Evolutionary conservation across 148 eudicot species (phyloP), one percentile per base, ranked within the genome.

Genomic region (Chenopodium album): DNA sequence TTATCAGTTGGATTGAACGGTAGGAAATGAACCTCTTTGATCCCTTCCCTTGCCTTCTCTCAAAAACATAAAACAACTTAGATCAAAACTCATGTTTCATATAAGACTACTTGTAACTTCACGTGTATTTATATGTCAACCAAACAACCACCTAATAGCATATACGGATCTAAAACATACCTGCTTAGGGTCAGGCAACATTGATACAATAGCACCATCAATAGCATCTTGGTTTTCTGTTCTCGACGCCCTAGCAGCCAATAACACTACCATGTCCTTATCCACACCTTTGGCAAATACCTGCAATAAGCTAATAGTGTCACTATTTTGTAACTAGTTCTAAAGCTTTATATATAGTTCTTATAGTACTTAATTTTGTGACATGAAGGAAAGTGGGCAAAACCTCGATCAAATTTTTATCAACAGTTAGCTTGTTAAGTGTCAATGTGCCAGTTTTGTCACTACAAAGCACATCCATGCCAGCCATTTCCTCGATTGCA

Each of bases 1-100:
- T 91, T 92, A 81, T 92, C 91, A 76, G 90, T 88, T 31, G 97
- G 98, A 80, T 92, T 94, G 81, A 94, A 94, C 59, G 98, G 98
- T 12, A 94, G 89, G 85, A 94, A 94, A 66, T 94, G 98, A 9
- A 94, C 86, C 86, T 92, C 98, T 77, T 80, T 83, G 76, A 94
- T 90, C 68, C 90, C 93, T 76, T 87, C 92, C 63, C 95, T 84
- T 16, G 93, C 92, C 98, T 90, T 77, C 59, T 50, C 20, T 34
- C 70, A 64, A n/a, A 20, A 22, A n/a, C n/a, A 80, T 46, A 65
- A 75, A 12, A 71, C 68, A 29, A 16, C 22, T 66, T 52, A 22
- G n/a, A 26, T 34, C 12, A 59, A 68, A 65, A 23, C 16, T 26
- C 3, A 41, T 28, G 13, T 41, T 10, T 26, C 32, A 44, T 23